Percentiles rank a stretch among this genome's conserved stretches.
Evolutionary conservation across 192 early-diverging fungal species (phyloP).

Genomic region (Mortierella antarctica): DNA sequence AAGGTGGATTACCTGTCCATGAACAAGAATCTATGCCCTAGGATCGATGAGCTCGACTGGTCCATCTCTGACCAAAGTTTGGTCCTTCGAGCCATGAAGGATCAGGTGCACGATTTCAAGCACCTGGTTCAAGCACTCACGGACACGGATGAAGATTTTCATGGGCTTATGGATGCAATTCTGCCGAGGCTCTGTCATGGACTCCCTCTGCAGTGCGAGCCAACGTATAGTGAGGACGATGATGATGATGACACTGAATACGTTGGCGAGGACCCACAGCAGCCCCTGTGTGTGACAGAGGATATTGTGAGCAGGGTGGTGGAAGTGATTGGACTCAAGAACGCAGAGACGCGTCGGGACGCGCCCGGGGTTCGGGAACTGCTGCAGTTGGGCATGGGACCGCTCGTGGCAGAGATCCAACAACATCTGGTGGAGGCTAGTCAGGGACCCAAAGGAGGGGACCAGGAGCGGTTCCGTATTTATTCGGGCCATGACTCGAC

Average conservation of each 20-base stretch:
- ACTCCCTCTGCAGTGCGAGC: slow-evolving; percentile 2
- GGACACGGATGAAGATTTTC: not conserved
- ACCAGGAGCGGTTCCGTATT: not conserved
- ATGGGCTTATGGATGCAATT: not conserved
- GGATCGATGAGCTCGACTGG: not conserved
- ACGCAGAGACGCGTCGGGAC: slow-evolving; percentile 9
- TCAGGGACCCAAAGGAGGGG: not conserved
- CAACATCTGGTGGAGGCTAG: slow-evolving; percentile 1
- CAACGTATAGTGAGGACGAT: too few species aligned
- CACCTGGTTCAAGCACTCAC: too few species aligned
- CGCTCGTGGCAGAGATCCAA: slow-evolving; percentile 2
- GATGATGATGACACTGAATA: too few species aligned
- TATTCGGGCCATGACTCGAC: slow-evolving; percentile 33
- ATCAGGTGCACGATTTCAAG: not conserved
- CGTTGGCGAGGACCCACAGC: not conserved
- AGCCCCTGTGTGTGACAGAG: not conserved
- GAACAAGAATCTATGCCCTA: slow-evolving; percentile 7
- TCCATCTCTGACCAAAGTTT: not conserved
- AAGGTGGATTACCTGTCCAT: slow-evolving; percentile 19
- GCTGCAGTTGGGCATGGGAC: slow-evolving; percentile 22
- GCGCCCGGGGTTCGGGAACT: not conserved
- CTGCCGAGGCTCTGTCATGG: slow-evolving; percentile 20
- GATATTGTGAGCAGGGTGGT: not conserved
- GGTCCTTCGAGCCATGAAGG: not conserved
- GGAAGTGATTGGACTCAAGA: not conserved